phyloP scores from a whole-genome alignment of 192 early-diverging fungal genomes.

The Backusella tarrabulga region DNA sequence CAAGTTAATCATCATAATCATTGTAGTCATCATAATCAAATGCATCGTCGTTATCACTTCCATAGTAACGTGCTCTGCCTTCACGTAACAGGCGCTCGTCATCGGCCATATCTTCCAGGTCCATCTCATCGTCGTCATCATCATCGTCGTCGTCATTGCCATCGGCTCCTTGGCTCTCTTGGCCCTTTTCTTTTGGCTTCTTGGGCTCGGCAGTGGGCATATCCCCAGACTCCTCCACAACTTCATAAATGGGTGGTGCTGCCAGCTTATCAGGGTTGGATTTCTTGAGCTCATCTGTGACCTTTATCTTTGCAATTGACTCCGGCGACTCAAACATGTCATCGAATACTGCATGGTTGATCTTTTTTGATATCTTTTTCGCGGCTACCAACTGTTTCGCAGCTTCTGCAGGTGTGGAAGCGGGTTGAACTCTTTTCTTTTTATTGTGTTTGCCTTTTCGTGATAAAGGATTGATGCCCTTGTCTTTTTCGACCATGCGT shows the following conservation, averaged over 20 bases:
- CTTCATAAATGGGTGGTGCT: constrained; percentile 24
- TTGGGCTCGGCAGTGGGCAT: constrained; percentile 29
- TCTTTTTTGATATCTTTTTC: constrained; percentile 86
- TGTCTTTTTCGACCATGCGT: constrained; percentile 68
- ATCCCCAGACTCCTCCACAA: constrained; percentile 47
- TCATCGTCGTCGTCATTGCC: constrained; percentile 32
- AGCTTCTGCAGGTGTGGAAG: constrained; percentile 74
- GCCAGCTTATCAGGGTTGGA: constrained; percentile 13
- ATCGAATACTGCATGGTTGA: constrained; percentile 83
- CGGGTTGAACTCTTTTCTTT: constrained; percentile 28
- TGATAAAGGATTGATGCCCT: constrained; percentile 17
- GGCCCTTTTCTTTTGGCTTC: constrained; percentile 21
- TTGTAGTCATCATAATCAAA: not conserved
- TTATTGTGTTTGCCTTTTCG: constrained; percentile 47
- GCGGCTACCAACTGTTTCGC: constrained; percentile 69
- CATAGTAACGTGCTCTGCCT: constrained; percentile 2
- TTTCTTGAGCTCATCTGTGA: constrained; percentile 37
- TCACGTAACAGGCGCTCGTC: constrained; percentile 26
- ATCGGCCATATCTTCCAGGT: constrained; percentile 47
- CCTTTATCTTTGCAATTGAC: constrained; percentile 30
- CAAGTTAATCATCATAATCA: not conserved
- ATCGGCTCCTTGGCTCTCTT: constrained; percentile 46
- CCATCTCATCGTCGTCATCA: constrained; percentile 48
- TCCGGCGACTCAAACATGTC: constrained; percentile 52
- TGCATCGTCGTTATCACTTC: not conserved